phyloP scores from a whole-genome alignment of 2,329 filamentous ascomycete species.

The Alternaria hordeiaustralica region DNA sequence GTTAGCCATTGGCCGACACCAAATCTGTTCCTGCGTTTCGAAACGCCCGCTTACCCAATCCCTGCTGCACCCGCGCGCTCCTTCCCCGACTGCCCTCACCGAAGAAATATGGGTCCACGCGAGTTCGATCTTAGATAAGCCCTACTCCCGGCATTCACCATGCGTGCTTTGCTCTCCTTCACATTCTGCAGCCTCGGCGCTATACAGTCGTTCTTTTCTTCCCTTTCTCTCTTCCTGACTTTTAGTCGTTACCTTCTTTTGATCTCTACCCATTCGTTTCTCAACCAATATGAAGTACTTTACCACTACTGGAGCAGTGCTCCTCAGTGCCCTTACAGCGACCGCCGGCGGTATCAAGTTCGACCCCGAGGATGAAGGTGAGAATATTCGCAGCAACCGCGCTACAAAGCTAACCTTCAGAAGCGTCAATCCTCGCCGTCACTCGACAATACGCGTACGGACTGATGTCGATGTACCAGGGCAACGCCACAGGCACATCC shows the following conservation, averaged over 20 bases:
- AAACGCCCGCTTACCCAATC: constrained; percentile 27
- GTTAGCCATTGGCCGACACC: constrained; percentile 22
- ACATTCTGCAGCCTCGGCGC: constrained; percentile 20
- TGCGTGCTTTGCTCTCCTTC: constrained; percentile 21
- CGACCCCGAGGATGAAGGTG: constrained; percentile 38
- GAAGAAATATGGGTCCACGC: not conserved
- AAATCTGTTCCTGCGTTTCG: constrained; percentile 26
- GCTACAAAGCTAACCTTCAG: not conserved
- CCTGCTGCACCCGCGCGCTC: constrained; percentile 25
- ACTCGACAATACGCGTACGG: constrained; percentile 40
- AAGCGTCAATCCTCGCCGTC: constrained; percentile 38
- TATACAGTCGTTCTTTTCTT: constrained; percentile 29
- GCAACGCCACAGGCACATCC: constrained; percentile 32
- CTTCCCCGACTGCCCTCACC: constrained; percentile 12
- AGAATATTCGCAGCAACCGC: not conserved
- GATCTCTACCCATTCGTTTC: constrained; percentile 14
- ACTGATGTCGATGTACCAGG: constrained; percentile 46
- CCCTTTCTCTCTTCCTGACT: constrained; percentile 3
- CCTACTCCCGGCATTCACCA: constrained; percentile 19
- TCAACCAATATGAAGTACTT: constrained; percentile 41
- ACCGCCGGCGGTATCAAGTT: constrained; percentile 39
- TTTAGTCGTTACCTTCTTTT: constrained; percentile 9
- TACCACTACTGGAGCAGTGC: constrained; percentile 42
- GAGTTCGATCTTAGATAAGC: constrained; percentile 17
- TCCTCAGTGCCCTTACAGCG: constrained; percentile 40